Evolutionary conservation across 176 grass and related monocot species (phyloP).

Genomic region (Tillandsia fasciculata): DNA sequence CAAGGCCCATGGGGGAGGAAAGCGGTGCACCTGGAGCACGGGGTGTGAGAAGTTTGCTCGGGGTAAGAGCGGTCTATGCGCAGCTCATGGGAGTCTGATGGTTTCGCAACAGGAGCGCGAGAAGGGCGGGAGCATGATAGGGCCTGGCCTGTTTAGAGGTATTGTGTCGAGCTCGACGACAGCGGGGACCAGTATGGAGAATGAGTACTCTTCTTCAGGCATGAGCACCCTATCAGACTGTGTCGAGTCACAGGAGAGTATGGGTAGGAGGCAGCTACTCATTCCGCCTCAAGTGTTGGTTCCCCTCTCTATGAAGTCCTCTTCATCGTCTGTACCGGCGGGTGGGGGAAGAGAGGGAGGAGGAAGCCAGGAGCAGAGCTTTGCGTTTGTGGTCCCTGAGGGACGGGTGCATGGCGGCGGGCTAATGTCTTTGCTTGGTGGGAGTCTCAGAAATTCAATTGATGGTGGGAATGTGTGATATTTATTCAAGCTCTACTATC

Average conservation of each 20-base stretch:
- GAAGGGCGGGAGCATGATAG: conserved; percentile 41
- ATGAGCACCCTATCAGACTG: conserved; percentile 40
- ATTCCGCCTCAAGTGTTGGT: conserved; percentile 63
- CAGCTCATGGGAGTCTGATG: conserved; percentile 52
- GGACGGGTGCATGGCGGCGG: conserved; percentile 86
- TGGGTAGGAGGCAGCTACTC: conserved; percentile 39
- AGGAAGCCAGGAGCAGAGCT: conserved; percentile 24
- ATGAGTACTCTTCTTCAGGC: conserved; percentile 37
- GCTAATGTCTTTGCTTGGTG: conserved; percentile 62
- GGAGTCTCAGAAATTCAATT: conserved; percentile 28
- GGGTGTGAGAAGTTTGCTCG: conserved; percentile 60
- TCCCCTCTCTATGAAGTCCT: conserved; percentile 63
- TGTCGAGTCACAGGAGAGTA: conserved; percentile 14
- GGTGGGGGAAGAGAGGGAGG: conserved; percentile 20
- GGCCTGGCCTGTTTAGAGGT: conserved; percentile 43
- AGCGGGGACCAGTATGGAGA: conserved; percentile 32
- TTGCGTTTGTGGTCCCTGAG: conserved; percentile 51
- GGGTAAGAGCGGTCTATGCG: conserved; percentile 52
- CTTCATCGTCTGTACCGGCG: conserved; percentile 21
- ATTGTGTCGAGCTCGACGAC: conserved; percentile 31
- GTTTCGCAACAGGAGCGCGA: conserved; percentile 34
- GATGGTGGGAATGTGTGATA: conserved; percentile 26
- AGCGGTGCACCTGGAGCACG: conserved; percentile 43
- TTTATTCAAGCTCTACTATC: not conserved
- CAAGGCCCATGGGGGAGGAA: conserved; percentile 58